These are phyloP conservation scores for Jatropha podagrica DNA, from an alignment of 441 rosid genomes.

Conservation along the genomic window DNA sequence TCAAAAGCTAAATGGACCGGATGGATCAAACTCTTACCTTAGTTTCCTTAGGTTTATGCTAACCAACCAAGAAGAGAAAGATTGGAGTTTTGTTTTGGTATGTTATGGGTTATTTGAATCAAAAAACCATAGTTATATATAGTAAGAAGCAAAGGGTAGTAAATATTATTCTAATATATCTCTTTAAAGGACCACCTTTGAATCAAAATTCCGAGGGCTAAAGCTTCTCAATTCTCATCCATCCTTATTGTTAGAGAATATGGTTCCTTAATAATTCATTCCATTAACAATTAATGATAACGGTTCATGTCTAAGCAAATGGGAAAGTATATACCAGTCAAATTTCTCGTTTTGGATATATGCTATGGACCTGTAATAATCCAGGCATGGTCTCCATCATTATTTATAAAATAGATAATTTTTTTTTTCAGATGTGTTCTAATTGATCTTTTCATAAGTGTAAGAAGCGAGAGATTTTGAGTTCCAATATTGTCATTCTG, in stretches of 20 bases:
- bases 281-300: constrained; percentile 13
- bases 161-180: constrained; percentile 15
- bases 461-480: too few relatives aligned
- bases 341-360: constrained; percentile 4
- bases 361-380: constrained; percentile 5
- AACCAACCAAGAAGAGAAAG: not conserved
- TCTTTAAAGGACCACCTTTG: constrained; percentile 33
- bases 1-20: not conserved
- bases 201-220: constrained; percentile 25
- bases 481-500: too few relatives aligned
- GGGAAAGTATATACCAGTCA: constrained; percentile 14
- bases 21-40: not conserved
- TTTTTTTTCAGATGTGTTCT: too few relatives aligned
- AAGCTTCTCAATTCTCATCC: constrained; percentile 38
- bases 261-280: constrained; percentile 30
- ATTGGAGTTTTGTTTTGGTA: not conserved
- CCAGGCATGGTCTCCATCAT: not conserved
- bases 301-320: not conserved
- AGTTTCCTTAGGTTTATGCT: not conserved
- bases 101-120: not conserved
- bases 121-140: constrained; percentile 21
- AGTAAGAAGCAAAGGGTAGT: not conserved
- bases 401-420: too few relatives aligned
- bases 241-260: constrained; percentile 39
- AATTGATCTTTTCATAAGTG: too few relatives aligned